Percentiles rank a stretch among this genome's conserved stretches.
Evolutionary conservation across 2,329 filamentous ascomycete species (phyloP).

Genomic region (Fonsecaea pugnacius): DNA sequence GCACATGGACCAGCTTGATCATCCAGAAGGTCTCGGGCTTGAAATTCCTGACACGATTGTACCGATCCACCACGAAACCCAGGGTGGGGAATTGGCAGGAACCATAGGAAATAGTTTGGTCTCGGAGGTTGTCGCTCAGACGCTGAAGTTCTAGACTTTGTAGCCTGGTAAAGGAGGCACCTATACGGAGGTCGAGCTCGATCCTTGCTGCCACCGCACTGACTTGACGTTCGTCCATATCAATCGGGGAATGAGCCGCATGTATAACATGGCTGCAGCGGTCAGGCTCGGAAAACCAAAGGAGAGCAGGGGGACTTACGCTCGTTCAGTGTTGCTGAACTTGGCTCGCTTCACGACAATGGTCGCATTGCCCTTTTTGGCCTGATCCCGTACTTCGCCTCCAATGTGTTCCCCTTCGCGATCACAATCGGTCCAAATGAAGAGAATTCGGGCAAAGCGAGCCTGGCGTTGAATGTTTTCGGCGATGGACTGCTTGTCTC

Average conservation of each 20-base stretch:
- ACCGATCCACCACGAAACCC: constrained; percentile 95
- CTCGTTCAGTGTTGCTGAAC: constrained; percentile 95
- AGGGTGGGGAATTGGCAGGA: constrained; percentile 97
- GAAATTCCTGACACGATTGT: constrained; percentile 92
- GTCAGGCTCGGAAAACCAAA: background rate
- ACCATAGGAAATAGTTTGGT: constrained; percentile 78
- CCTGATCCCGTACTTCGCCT: constrained; percentile 82
- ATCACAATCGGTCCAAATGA: constrained; percentile 99
- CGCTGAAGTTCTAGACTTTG: constrained; percentile 77
- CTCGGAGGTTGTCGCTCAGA: constrained; percentile 69
- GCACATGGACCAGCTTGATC: constrained; percentile 80
- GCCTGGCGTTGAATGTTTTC: constrained; percentile 84
- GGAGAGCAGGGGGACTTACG: constrained; percentile 60
- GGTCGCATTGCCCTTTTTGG: constrained; percentile 70
- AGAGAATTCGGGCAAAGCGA: constrained; percentile 70
- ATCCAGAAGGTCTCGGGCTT: constrained; percentile 90
- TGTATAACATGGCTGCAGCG: constrained; percentile 74
- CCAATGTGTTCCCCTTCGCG: constrained; percentile 97
- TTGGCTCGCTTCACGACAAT: constrained; percentile 82
- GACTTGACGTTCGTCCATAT: constrained; percentile 82
- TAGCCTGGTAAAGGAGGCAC: constrained; percentile 88
- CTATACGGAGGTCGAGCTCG: constrained; percentile 89
- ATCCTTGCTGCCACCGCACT: constrained; percentile 87
- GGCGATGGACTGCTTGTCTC: constrained; percentile 81
- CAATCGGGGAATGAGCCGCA: constrained; percentile 75